Conservation (phyloP, 257 asterid species). For the Nicotiana tomentosiformis region DNA sequence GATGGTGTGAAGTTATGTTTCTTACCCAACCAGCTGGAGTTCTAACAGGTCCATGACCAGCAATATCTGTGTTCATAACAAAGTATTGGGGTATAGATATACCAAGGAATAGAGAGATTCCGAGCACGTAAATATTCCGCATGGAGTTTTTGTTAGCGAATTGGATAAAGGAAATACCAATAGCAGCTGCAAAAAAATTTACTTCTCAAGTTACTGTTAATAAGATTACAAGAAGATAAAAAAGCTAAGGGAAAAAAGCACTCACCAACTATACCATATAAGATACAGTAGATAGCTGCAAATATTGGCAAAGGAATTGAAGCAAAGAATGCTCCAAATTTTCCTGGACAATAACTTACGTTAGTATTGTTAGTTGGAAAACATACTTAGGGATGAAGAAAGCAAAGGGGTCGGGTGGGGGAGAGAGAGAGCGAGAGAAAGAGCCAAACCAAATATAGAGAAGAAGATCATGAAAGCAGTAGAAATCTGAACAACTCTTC, state of each 20-base stretch:
- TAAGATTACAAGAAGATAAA: background rate
- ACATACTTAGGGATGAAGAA: background rate
- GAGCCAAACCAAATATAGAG: conserved; percentile 76
- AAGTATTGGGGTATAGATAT: conserved; percentile 86
- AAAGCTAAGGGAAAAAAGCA: background rate
- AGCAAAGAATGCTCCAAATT: conserved; percentile 95
- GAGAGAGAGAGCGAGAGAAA: background rate
- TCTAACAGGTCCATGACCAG: conserved; percentile 85
- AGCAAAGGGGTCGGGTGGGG: background rate
- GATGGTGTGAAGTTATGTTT: background rate
- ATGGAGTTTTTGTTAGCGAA: conserved; percentile 85
- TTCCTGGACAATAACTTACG: conserved; percentile 49
- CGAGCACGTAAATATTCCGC: conserved; percentile 80
- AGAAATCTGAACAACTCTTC: conserved; percentile 94
- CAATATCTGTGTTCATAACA: conserved; percentile 53
- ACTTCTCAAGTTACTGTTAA: background rate
- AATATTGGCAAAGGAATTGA: conserved; percentile 89
- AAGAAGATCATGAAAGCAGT: conserved; percentile 94
- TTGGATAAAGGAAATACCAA: conserved; percentile 79
- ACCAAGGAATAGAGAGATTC: conserved; percentile 73
- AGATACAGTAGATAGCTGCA: conserved; percentile 85
- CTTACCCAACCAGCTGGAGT: conserved; percentile 95
- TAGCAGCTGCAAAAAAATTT: conserved; percentile 60
- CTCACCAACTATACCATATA: conserved; percentile 94
- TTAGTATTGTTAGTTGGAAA: background rate